Percentiles rank a stretch among this genome's conserved stretches.
Conservation (phyloP, 2,329 filamentous ascomycete genomes). For the Coleophoma crateriformis region DNA sequence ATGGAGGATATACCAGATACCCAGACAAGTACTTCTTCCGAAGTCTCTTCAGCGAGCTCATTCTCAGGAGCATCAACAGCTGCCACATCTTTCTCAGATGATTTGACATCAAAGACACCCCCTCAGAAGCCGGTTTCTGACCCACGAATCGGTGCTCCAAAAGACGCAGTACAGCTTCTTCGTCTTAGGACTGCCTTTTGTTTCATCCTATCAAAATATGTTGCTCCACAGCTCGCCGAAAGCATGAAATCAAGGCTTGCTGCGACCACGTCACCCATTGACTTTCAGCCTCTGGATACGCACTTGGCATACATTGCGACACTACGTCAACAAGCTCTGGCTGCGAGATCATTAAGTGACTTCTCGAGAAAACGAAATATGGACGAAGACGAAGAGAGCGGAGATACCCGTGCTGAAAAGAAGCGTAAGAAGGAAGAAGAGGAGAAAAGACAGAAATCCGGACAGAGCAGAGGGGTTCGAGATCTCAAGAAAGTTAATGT, state of each 20-base stretch:
- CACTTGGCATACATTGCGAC: constrained; percentile 63
- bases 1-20: constrained; percentile 25
- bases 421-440: constrained; percentile 84
- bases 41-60: constrained; percentile 29
- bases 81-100: constrained; percentile 28
- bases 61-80: constrained; percentile 31
- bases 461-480: constrained; percentile 69
- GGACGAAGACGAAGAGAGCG: constrained; percentile 60
- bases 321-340: constrained; percentile 65
- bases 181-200: constrained; percentile 41
- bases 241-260: constrained; percentile 31
- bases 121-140: constrained; percentile 15
- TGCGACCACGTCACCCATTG: constrained; percentile 32
- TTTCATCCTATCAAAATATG: constrained; percentile 43
- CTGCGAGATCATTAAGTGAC: constrained; percentile 62
- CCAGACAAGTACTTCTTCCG: constrained; percentile 21
- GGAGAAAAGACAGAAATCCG: constrained; percentile 74
- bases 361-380: constrained; percentile 63
- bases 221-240: constrained; percentile 31
- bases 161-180: constrained; percentile 35
- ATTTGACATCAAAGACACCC: constrained; percentile 5
- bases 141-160: constrained; percentile 20
- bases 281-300: constrained; percentile 67
- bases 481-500: constrained; percentile 87
- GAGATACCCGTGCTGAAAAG: constrained; percentile 64